Conservation (phyloP, 192 early-diverging fungal species). For the Diversispora epigaea region DNA sequence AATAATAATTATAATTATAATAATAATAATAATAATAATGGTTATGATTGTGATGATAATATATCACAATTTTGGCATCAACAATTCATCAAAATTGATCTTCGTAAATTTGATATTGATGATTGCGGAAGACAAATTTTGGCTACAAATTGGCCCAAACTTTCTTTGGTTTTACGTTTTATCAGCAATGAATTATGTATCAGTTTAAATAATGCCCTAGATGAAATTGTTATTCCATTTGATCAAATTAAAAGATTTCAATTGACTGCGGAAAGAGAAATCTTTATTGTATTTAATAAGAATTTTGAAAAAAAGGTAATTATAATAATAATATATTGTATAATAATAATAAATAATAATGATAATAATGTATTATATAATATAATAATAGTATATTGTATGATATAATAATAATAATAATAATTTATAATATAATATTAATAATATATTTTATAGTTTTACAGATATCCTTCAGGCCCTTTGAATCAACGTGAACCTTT, state of each 20-base stretch:
- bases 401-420: not conserved
- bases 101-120: not conserved
- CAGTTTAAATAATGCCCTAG: not conserved
- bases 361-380: not conserved
- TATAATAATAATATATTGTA: not conserved
- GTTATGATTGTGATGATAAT: too few species aligned
- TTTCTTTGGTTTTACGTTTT: not conserved
- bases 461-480: not conserved
- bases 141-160: not conserved
- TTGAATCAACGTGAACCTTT: not conserved
- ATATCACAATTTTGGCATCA: conserved; percentile 5
- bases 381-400: not conserved
- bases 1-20: too few species aligned
- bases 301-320: conserved; percentile 1
- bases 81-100: conserved; percentile 12
- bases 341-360: not conserved
- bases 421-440: not conserved
- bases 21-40: too few species aligned
- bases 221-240: conserved; percentile 6
- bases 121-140: not conserved
- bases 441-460: not conserved
- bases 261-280: not conserved
- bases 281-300: conserved; percentile 3
- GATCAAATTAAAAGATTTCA: conserved; percentile 2
- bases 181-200: conserved; percentile 7